Conservation (phyloP, 1,139 yeast species). For the Petasospora fabianii region DNA sequence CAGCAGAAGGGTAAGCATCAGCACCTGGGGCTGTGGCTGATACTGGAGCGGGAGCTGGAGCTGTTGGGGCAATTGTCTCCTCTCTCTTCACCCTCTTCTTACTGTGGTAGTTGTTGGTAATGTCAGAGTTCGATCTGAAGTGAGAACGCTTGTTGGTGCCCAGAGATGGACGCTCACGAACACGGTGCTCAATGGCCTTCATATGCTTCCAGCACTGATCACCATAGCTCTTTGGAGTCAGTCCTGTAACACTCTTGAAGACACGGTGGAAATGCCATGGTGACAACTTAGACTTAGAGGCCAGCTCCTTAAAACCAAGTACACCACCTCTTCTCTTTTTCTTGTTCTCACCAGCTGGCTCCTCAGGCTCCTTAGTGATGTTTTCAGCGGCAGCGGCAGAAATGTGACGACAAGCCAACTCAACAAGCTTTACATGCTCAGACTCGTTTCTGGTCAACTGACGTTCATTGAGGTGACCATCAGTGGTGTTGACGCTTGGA, state of each 20-base stretch:
- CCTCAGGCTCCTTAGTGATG: constrained; percentile 33
- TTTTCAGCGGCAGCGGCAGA: constrained; percentile 75
- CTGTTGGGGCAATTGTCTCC: constrained; percentile 11
- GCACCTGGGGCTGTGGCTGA: background rate
- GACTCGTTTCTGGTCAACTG: constrained; percentile 50
- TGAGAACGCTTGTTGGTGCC: constrained; percentile 25
- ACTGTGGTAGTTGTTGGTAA: constrained; percentile 18
- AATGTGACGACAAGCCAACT: constrained; percentile 79
- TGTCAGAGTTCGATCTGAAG: constrained; percentile 22
- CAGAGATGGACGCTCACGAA: constrained; percentile 21
- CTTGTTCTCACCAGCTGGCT: constrained; percentile 39
- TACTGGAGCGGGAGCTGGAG: background rate
- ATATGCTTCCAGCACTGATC: constrained; percentile 79
- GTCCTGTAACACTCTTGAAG: constrained; percentile 77
- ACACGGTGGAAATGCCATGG: constrained; percentile 97
- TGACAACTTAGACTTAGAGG: constrained; percentile 74
- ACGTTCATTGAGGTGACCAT: constrained; percentile 32
- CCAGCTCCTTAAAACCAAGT: constrained; percentile 82
- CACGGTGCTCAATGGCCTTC: constrained; percentile 28
- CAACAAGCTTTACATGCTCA: constrained; percentile 69
- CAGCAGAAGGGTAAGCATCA: background rate
- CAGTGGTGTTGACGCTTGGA: constrained; percentile 28
- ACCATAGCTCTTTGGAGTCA: constrained; percentile 86
- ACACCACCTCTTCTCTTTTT: constrained; percentile 82
- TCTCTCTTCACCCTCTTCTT: constrained; percentile 9